Conservation (phyloP, 768 basidiomycete genomes). For the Leucocoprinus birnbaumii region DNA sequence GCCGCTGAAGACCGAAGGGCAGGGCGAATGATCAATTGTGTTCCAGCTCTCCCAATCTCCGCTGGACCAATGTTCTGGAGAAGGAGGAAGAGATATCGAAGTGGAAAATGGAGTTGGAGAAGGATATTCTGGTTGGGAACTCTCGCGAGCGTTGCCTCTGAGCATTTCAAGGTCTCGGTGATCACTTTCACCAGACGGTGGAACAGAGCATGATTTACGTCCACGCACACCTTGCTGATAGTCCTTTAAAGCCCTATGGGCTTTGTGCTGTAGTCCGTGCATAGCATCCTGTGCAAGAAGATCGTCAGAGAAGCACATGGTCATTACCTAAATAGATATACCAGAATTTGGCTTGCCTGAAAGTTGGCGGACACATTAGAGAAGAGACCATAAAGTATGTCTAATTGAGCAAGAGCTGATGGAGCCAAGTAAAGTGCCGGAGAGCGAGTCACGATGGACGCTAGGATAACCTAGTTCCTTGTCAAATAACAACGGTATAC, state of each 20-base stretch:
- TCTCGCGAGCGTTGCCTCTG: too few species aligned
- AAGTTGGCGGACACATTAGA: constrained; percentile 66
- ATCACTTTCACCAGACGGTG: too few species aligned
- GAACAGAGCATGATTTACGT: neutral
- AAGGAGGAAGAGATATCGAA: too few species aligned
- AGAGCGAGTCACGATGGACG: constrained; percentile 73
- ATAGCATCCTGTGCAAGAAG: constrained; percentile 48
- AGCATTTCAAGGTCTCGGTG: too few species aligned
- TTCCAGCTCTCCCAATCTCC: too few species aligned
- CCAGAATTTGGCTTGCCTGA: constrained; percentile 60
- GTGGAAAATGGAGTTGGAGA: too few species aligned
- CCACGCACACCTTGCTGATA: constrained; percentile 48
- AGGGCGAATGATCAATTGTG: too few species aligned
- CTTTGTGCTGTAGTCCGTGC: constrained; percentile 59
- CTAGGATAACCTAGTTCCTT: constrained; percentile 54
- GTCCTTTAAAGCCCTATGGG: constrained; percentile 60
- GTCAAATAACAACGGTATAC: constrained; percentile 7
- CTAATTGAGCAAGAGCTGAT: constrained; percentile 67
- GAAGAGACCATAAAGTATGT: constrained; percentile 73
- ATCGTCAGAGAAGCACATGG: constrained; percentile 1
- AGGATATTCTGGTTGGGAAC: too few species aligned
- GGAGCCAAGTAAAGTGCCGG: constrained; percentile 76
- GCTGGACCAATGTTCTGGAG: too few species aligned
- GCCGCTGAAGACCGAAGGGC: too few species aligned
- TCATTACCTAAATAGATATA: constrained; percentile 26